phyloP scores from a whole-genome alignment of 352 stramenopile species.

The Globisporangium emineosum region DNA sequence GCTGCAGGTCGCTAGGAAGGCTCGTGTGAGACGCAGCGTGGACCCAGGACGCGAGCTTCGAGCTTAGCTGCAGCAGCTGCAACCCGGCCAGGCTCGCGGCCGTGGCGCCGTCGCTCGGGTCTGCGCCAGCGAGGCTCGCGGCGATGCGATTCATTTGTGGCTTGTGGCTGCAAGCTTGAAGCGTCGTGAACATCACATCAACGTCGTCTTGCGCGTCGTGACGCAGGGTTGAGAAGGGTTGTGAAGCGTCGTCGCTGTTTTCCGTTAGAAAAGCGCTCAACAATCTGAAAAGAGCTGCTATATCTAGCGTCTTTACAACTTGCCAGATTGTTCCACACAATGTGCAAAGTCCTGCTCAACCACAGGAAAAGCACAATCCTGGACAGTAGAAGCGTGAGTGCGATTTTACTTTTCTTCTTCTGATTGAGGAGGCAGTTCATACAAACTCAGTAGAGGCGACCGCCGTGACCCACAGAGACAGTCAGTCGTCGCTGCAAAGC shows the following conservation, averaged over 20 bases:
- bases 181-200: neutral
- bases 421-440: neutral
- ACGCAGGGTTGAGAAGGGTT: too few species aligned
- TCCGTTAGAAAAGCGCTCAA: too few species aligned
- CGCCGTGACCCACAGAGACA: neutral
- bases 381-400: too few species aligned
- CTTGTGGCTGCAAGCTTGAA: too few species aligned
- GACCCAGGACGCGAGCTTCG: constrained; percentile 22
- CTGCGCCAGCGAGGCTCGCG: neutral
- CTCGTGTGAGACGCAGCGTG: constrained; percentile 20
- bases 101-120: neutral
- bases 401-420: too few species aligned
- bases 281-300: too few species aligned
- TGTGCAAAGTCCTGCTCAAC: too few species aligned
- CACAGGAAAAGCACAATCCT: too few species aligned
- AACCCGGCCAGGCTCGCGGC: constrained; percentile 3
- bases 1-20: constrained; percentile 26
- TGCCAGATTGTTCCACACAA: too few species aligned
- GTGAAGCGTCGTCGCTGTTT: too few species aligned
- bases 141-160: constrained; percentile 10
- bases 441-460: neutral
- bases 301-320: too few species aligned
- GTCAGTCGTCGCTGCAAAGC: neutral
- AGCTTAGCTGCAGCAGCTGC: constrained; percentile 27
- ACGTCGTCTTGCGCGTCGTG: too few species aligned